Evolutionary conservation across 1,139 yeast species (phyloP).

Genomic region (Scheffersomyces parashehatae): DNA sequence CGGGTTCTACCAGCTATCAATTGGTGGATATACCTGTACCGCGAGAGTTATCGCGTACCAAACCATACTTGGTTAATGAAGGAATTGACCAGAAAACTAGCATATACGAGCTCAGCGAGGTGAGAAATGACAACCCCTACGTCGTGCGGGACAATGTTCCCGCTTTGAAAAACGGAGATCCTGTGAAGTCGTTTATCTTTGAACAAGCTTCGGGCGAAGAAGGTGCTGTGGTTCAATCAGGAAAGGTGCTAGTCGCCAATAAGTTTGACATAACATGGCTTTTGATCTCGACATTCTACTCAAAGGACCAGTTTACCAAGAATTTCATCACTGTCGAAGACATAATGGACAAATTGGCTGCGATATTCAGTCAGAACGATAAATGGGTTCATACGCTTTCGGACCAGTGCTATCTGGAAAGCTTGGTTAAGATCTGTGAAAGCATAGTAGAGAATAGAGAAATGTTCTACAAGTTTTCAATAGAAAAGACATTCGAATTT

Average conservation of each 20-base stretch:
- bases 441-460: conserved; percentile 49
- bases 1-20: conserved; percentile 8
- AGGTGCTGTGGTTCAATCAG: conserved; percentile 34
- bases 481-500: conserved; percentile 29
- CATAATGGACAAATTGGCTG: conserved; percentile 40
- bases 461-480: conserved; percentile 45
- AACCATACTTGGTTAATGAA: conserved; percentile 22
- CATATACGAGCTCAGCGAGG: conserved; percentile 35
- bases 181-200: conserved; percentile 39
- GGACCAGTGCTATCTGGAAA: conserved; percentile 16
- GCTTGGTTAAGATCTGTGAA: conserved; percentile 44
- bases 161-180: conserved; percentile 23
- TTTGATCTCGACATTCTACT: conserved; percentile 38
- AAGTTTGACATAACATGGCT: conserved; percentile 44
- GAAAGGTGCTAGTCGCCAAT: conserved; percentile 43
- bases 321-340: conserved; percentile 51
- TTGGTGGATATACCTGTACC: conserved; percentile 28
- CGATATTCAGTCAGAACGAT: conserved; percentile 18
- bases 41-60: conserved; percentile 12
- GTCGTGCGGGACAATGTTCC: conserved; percentile 12
- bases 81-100: conserved; percentile 2
- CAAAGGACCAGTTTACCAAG: conserved; percentile 24
- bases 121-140: conserved; percentile 28
- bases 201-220: conserved; percentile 18
- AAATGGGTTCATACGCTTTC: conserved; percentile 30